Conservation (phyloP, 495 filamentous ascomycete species). For the Xylaria curta region DNA sequence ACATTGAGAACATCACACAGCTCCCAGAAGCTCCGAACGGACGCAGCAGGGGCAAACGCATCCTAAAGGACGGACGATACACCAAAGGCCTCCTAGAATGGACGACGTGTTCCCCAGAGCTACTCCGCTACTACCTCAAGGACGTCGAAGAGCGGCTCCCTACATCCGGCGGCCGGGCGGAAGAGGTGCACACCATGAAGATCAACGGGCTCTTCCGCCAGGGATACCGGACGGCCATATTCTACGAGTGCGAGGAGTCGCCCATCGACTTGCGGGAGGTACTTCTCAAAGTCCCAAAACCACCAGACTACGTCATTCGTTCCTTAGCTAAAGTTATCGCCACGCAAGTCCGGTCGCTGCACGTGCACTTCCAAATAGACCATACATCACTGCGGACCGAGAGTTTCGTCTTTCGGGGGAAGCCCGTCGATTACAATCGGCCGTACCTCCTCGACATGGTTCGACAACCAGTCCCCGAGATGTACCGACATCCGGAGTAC, state of each 20-base stretch:
- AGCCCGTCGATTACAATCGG: background rate
- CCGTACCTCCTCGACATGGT: slow-evolving; percentile 4
- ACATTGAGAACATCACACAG: background rate
- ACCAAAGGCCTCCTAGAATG: background rate
- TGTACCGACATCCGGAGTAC: slow-evolving; percentile 7
- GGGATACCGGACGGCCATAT: background rate
- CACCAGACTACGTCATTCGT: background rate
- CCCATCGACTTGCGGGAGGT: background rate
- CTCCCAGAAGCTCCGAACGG: background rate
- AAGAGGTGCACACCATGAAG: background rate
- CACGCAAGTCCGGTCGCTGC: background rate
- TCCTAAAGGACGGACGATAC: background rate
- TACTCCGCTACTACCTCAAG: background rate
- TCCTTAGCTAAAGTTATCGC: background rate
- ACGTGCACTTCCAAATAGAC: slow-evolving; percentile 2
- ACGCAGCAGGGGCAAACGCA: slow-evolving; percentile 1
- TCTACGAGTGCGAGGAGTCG: slow-evolving; percentile 5
- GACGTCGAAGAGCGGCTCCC: background rate
- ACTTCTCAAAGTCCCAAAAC: background rate
- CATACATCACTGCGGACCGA: background rate
- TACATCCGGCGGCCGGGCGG: background rate
- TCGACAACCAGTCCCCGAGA: background rate
- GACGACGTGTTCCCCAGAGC: background rate
- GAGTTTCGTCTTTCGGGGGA: slow-evolving; percentile 3
- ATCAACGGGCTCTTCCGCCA: slow-evolving; percentile 5